phyloP scores from a whole-genome alignment of 495 filamentous ascomycete genomes.

The Aeminium ludgeri region DNA sequence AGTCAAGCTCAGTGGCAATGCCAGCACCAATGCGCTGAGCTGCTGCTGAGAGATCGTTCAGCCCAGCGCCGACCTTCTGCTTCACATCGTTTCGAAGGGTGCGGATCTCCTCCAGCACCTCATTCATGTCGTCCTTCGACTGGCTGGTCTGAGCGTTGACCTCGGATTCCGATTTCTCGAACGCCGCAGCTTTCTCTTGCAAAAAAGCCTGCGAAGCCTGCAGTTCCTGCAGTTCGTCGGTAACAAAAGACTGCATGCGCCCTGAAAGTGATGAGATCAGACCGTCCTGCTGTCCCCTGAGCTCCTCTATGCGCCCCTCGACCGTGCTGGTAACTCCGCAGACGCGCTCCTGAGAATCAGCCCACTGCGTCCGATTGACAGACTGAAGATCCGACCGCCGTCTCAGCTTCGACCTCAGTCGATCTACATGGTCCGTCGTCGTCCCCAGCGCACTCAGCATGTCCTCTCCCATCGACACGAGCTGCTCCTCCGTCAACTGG shows the following conservation, averaged over 20 bases:
- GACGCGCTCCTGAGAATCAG: conserved; percentile 55
- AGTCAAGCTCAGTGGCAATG: conserved; percentile 70
- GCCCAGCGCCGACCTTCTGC: conserved; percentile 62
- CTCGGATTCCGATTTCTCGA: conserved; percentile 47
- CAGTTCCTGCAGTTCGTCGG: conserved; percentile 50
- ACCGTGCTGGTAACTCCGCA: conserved; percentile 55
- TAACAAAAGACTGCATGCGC: conserved; percentile 57
- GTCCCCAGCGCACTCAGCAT: conserved; percentile 57
- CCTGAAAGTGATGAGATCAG: conserved; percentile 47
- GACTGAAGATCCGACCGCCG: conserved; percentile 69
- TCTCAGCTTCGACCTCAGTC: conserved; percentile 64
- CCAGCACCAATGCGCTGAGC: conserved; percentile 78
- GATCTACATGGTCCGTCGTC: conserved; percentile 63
- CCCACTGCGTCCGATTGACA: conserved; percentile 64
- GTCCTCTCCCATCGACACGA: conserved; percentile 51
- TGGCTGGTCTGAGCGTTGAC: conserved; percentile 49
- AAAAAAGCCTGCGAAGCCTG: conserved; percentile 50
- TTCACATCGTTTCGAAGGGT: conserved; percentile 75
- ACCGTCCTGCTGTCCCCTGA: conserved; percentile 50
- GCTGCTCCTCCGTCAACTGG: conserved; percentile 61
- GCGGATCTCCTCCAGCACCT: conserved; percentile 81
- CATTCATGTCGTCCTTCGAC: conserved; percentile 77
- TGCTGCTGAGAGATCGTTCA: conserved; percentile 67
- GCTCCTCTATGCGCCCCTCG: conserved; percentile 50
- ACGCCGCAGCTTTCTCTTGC: conserved; percentile 43